Evolutionary conservation across 257 asterid species (phyloP).

Genomic region (Nicotiana attenuata): DNA sequence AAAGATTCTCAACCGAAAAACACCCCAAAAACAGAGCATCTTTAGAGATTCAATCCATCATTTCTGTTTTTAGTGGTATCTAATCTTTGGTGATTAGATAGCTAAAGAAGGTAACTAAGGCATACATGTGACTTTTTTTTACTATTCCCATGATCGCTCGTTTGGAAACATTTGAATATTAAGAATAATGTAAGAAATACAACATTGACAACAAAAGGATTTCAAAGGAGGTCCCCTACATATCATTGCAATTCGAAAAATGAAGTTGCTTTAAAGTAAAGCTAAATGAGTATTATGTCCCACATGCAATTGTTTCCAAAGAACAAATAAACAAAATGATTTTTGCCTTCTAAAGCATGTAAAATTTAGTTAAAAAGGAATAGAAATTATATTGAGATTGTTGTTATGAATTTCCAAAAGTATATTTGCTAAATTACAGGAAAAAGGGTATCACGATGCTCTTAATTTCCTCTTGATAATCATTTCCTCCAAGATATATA

Average conservation of each 20-base stretch:
- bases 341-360: constrained; percentile 34
- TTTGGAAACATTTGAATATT: constrained; percentile 8
- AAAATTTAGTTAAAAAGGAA: constrained; percentile 7
- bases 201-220: constrained; percentile 12
- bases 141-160: constrained; percentile 20
- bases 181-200: background rate
- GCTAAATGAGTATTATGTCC: constrained; percentile 13
- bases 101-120: constrained; percentile 17
- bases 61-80: no score
- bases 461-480: background rate
- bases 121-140: constrained; percentile 18
- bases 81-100: constrained; percentile 28
- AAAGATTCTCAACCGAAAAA: no score
- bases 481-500: background rate
- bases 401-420: constrained; percentile 5
- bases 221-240: constrained; percentile 31
- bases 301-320: constrained; percentile 24
- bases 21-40: no score
- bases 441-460: background rate
- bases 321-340: constrained; percentile 30
- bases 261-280: constrained; percentile 47
- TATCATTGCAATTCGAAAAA: constrained; percentile 33
- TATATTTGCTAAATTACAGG: constrained; percentile 2
- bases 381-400: constrained; percentile 16
- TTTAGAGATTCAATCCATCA: no score